phyloP scores from a whole-genome alignment of 202 grass and related monocot species.

The Digitaria exilis region DNA sequence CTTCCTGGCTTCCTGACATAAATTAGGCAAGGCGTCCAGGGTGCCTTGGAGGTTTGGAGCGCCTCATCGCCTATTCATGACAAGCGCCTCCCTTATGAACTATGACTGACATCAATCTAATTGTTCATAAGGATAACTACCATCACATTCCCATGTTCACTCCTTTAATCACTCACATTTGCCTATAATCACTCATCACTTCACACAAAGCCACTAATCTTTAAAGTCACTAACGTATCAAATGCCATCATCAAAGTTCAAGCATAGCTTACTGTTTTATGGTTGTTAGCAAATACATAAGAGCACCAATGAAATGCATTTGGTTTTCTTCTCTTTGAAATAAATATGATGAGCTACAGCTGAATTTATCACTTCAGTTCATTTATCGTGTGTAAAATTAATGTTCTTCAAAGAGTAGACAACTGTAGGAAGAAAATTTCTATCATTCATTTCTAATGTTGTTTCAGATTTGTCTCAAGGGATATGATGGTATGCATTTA shows the following conservation, averaged over 20 bases:
- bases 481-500: background rate
- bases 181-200: background rate
- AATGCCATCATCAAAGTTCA: background rate
- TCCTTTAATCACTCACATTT: background rate
- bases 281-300: conserved; percentile 2
- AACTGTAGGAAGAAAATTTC: background rate
- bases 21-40: too few species aligned
- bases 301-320: background rate
- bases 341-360: background rate
- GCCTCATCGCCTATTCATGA: too few species aligned
- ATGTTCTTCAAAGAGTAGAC: background rate
- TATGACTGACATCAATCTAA: too few species aligned
- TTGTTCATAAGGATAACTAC: background rate
- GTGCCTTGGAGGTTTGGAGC: too few species aligned
- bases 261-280: background rate
- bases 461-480: background rate
- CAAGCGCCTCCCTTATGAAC: too few species aligned
- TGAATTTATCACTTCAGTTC: background rate
- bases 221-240: background rate
- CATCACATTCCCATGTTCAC: background rate
- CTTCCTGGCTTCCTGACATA: too few species aligned
- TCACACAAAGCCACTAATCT: background rate
- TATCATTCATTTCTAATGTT: background rate
- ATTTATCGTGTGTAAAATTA: conserved; percentile 1
- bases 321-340: background rate